A percentile compares a stretch with the other conserved stretches of the same genome.
Evolutionary conservation across 1,284 basidiomycete species (phyloP).

Genomic region (Bjerkandera adusta): DNA sequence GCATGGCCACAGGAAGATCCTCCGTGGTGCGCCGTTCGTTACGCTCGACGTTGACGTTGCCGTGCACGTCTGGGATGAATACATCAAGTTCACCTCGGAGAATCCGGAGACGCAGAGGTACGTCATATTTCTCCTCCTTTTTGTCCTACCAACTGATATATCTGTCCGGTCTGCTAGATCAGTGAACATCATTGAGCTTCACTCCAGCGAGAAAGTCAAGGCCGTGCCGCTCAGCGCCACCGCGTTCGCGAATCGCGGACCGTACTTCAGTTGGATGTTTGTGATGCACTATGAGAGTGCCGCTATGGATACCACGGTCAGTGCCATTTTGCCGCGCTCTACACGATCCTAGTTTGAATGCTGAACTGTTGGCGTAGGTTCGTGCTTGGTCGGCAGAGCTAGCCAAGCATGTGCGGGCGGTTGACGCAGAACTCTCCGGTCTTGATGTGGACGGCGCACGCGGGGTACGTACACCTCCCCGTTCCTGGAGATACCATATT

Average conservation of each 20-base stretch:
- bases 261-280: no score
- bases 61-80: neutral
- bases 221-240: conserved; percentile 12
- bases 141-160: neutral
- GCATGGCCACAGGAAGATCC: conserved; percentile 15
- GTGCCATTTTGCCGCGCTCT: no score
- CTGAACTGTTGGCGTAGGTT: neutral
- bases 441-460: neutral
- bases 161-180: neutral
- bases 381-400: neutral
- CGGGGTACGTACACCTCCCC: neutral
- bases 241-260: conserved; percentile 17
- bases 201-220: conserved; percentile 5
- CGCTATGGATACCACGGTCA: no score
- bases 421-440: neutral
- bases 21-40: conserved; percentile 12
- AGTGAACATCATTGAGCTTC: neutral
- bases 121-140: no score
- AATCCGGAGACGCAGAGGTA: no score
- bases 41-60: neutral
- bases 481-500: neutral
- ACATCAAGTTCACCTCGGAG: neutral
- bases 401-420: neutral
- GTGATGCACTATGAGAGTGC: neutral
- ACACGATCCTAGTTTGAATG: no score